Evolutionary conservation across 176 grass and related monocot genomes (phyloP).

Genomic region (Bolboschoenus planiculmis): DNA sequence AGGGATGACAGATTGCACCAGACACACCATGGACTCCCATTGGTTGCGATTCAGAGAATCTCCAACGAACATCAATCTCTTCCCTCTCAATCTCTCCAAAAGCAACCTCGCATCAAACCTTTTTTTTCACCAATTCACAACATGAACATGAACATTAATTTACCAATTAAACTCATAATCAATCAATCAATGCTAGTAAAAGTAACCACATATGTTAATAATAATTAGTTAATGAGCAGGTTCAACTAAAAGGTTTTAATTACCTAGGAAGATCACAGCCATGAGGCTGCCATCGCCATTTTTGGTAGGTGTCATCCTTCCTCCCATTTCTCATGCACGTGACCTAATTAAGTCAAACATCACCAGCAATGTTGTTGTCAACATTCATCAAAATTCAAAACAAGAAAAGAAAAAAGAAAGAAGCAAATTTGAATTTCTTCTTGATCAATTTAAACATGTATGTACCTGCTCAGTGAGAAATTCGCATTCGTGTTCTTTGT

Average conservation of each 20-base stretch:
- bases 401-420: background rate
- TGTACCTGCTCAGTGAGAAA: slow-evolving; percentile 86
- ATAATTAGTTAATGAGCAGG: background rate
- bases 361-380: background rate
- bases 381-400: background rate
- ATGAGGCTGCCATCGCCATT: slow-evolving; percentile 84
- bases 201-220: background rate
- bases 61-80: slow-evolving; percentile 94
- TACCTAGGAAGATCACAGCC: slow-evolving; percentile 75
- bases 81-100: slow-evolving; percentile 73
- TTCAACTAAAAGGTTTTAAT: background rate
- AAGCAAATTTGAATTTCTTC: background rate
- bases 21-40: slow-evolving; percentile 99
- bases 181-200: background rate
- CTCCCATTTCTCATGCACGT: slow-evolving; percentile 97
- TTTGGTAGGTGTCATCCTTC: slow-evolving; percentile 73
- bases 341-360: slow-evolving; percentile 24
- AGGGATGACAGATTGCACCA: slow-evolving; percentile 76
- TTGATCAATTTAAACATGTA: background rate
- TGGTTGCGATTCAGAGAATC: slow-evolving; percentile 98
- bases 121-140: background rate
- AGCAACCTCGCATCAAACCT: slow-evolving; percentile 76
- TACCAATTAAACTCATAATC: background rate
- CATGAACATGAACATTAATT: slow-evolving; percentile 9
- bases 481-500: slow-evolving; percentile 71